phyloP scores from a whole-genome alignment of 345 rosid species.

The Aquilaria yunnanensis region DNA sequence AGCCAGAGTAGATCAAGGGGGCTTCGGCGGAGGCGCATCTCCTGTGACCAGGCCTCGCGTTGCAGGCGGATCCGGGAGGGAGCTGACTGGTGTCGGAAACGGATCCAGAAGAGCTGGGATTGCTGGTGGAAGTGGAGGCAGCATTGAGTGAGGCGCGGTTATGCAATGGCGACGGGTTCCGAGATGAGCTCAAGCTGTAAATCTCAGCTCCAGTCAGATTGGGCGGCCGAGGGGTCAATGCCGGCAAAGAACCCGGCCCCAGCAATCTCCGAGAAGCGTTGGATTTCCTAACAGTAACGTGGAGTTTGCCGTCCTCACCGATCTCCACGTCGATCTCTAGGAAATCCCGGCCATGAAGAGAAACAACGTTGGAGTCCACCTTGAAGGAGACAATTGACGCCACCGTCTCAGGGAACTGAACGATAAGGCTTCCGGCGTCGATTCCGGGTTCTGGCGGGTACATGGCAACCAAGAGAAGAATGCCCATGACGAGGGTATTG shows the following conservation, averaged over 20 bases:
- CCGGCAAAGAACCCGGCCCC: constrained; percentile 37
- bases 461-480: constrained; percentile 82
- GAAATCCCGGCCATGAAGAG: constrained; percentile 61
- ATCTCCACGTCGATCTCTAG: constrained; percentile 32
- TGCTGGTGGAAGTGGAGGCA: no score
- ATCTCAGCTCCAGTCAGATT: constrained; percentile 85
- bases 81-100: constrained; percentile 24
- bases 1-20: constrained; percentile 69
- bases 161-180: constrained; percentile 48
- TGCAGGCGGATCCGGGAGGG: constrained; percentile 34
- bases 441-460: constrained; percentile 27
- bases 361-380: constrained; percentile 75
- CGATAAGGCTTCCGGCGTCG: constrained; percentile 64
- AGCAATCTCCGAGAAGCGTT: constrained; percentile 23
- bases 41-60: constrained; percentile 45
- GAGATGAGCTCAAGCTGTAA: constrained; percentile 64
- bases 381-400: constrained; percentile 74
- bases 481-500: constrained; percentile 86
- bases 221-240: constrained; percentile 69
- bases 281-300: no score
- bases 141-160: no score
- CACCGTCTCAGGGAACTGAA: constrained; percentile 84
- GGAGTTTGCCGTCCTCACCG: no score
- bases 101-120: no score
- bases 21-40: constrained; percentile 79